A percentile compares a stretch with the other conserved stretches of the same genome.
Evolutionary conservation across 805 yeast species (phyloP).

Genomic region (Kodamaea sagamina): DNA sequence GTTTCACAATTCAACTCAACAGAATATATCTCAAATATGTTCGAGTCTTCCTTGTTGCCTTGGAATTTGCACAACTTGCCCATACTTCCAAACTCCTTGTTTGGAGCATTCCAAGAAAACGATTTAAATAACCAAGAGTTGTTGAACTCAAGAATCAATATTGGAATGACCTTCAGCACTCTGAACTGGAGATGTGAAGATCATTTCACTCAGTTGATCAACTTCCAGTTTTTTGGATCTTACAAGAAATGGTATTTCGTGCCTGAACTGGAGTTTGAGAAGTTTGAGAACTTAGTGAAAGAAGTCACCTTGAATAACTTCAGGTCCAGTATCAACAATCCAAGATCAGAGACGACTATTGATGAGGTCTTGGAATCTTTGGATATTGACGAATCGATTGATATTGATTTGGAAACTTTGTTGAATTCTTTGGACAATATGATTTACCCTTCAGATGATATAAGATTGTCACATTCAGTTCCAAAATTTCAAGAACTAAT

Average conservation of each 20-base stretch:
- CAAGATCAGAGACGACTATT: conserved; percentile 21
- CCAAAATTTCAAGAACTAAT: conserved; percentile 21
- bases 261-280: conserved; percentile 54
- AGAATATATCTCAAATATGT: conserved; percentile 21
- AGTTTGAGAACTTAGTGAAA: conserved; percentile 48
- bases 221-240: conserved; percentile 59
- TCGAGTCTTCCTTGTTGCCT: conserved; percentile 36
- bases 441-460: conserved; percentile 29
- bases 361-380: conserved; percentile 16
- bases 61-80: conserved; percentile 66
- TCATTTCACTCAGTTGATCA: conserved; percentile 54
- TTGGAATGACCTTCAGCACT: conserved; percentile 56
- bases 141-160: conserved; percentile 45
- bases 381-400: background rate
- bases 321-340: conserved; percentile 14
- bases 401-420: conserved; percentile 28
- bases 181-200: conserved; percentile 64
- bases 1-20: conserved; percentile 22
- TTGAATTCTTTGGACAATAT: conserved; percentile 34
- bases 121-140: conserved; percentile 47
- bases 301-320: conserved; percentile 19
- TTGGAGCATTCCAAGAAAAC: conserved; percentile 43
- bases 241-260: conserved; percentile 61
- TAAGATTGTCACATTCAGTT: conserved; percentile 33
- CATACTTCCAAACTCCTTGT: conserved; percentile 47